phyloP scores from a whole-genome alignment of 202 grass and related monocot genomes.

The Saccharum hybrid region DNA sequence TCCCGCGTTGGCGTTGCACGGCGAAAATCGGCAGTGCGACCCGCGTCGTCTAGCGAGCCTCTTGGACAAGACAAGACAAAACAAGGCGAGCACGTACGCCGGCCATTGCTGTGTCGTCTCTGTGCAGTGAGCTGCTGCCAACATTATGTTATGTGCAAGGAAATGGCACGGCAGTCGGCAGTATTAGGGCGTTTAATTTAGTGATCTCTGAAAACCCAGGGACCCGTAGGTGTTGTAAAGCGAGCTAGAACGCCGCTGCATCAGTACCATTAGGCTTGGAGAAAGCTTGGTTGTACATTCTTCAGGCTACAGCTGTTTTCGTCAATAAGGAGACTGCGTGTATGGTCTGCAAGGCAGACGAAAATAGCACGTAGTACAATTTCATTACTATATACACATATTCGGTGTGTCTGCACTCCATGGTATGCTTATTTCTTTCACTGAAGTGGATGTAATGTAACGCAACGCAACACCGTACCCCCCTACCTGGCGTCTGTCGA shows the following conservation, averaged over 20 bases:
- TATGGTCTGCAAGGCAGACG: background rate
- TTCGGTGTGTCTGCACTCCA: background rate
- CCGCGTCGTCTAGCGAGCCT: background rate
- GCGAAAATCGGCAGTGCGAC: background rate
- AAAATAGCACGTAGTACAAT: background rate
- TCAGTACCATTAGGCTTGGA: background rate
- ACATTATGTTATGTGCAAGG: background rate
- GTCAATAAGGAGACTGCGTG: background rate
- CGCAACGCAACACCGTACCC: no score
- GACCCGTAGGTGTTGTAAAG: background rate
- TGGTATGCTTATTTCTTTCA: conserved; percentile 7
- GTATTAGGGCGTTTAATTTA: background rate
- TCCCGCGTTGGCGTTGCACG: background rate
- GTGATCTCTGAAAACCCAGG: conserved; percentile 5
- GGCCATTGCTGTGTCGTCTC: background rate
- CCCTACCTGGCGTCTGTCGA: no score
- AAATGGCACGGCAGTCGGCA: background rate
- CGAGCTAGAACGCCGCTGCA: conserved; percentile 15
- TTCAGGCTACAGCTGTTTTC: conserved; percentile 10
- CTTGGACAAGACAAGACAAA: background rate
- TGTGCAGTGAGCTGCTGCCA: background rate
- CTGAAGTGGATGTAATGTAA: no score
- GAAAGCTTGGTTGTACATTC: background rate
- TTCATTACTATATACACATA: background rate
- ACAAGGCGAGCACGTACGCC: background rate